A percentile compares a stretch with the other conserved stretches of the same genome.
Conservation (phyloP, 108 stramenopile genomes). For the Aurantiochytrium sp. region DNA sequence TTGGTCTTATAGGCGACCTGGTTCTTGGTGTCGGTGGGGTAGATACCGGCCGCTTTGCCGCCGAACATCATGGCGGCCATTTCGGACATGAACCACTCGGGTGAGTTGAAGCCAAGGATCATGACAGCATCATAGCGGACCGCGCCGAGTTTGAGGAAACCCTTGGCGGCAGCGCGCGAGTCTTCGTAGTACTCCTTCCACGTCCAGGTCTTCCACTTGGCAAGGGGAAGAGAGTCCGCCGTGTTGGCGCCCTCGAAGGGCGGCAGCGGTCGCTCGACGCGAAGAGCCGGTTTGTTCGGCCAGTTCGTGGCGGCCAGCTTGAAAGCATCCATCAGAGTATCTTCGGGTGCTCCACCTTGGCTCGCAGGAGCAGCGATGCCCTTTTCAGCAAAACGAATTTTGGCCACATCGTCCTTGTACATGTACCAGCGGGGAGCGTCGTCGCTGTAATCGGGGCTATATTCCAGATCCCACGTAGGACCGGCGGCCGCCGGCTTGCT, state of each 20-base stretch:
- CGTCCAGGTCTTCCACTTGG: constrained; percentile 34
- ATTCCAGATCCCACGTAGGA: background rate
- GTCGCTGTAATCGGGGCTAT: background rate
- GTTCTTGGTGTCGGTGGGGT: background rate
- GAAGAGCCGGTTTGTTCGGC: background rate
- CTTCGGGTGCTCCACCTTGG: background rate
- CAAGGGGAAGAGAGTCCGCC: background rate
- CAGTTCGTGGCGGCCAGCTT: background rate
- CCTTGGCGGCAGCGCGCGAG: constrained; percentile 51
- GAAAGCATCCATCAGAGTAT: background rate
- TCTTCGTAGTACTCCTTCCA: constrained; percentile 47
- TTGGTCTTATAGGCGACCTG: background rate
- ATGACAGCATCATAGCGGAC: constrained; percentile 38
- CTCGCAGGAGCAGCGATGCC: background rate
- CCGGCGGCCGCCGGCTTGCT: background rate
- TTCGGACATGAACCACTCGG: background rate
- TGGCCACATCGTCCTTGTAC: background rate
- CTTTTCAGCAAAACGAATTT: background rate
- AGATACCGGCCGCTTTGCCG: background rate
- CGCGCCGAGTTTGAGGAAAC: constrained; percentile 55
- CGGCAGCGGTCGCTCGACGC: background rate
- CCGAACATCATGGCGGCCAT: background rate
- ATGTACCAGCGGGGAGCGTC: background rate
- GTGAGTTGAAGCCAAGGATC: constrained; percentile 13
- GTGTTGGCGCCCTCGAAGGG: background rate